A percentile compares a stretch with the other conserved stretches of the same genome.
phyloP scores from a whole-genome alignment of 352 stramenopile species.

The Pythium myriotylum region DNA sequence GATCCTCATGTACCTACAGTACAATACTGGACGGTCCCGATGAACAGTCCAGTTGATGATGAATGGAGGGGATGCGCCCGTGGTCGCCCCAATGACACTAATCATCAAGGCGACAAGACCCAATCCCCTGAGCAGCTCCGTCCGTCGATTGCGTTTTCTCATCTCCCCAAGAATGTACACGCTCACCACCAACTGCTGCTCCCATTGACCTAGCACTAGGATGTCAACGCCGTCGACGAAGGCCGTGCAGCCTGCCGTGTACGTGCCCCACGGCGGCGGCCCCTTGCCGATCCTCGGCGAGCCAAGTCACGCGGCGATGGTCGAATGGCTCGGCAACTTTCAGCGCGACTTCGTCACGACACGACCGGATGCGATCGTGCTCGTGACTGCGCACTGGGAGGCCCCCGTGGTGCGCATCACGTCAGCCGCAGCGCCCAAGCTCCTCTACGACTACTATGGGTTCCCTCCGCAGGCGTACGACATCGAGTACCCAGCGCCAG shows the following conservation, averaged over 20 bases:
- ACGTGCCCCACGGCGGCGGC: slow-evolving; percentile 53
- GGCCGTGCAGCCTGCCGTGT: slow-evolving; percentile 21
- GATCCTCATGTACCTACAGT: too few relatives aligned
- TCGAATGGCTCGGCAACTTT: slow-evolving; percentile 48
- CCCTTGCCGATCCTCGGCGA: slow-evolving; percentile 67
- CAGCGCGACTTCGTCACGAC: slow-evolving; percentile 31
- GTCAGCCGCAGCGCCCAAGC: slow-evolving; percentile 42
- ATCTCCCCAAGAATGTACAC: too few relatives aligned
- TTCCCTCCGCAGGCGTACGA: slow-evolving; percentile 89
- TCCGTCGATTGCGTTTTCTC: too few relatives aligned
- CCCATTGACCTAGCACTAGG: too few relatives aligned
- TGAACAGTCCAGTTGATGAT: too few relatives aligned
- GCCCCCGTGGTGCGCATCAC: slow-evolving; percentile 41
- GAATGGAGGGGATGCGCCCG: too few relatives aligned
- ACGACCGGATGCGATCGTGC: slow-evolving; percentile 71
- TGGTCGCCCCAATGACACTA: too few relatives aligned
- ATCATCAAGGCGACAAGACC: too few relatives aligned
- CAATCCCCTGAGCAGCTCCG: too few relatives aligned
- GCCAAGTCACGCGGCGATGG: slow-evolving; percentile 35
- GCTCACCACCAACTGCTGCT: too few relatives aligned
- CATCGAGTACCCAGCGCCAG: slow-evolving; percentile 80
- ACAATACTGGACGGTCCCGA: too few relatives aligned
- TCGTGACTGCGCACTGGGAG: slow-evolving; percentile 90
- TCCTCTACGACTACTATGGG: slow-evolving; percentile 92
- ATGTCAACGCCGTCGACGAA: neutral